A percentile compares a stretch with the other conserved stretches of the same genome.
Conservation (phyloP, 768 basidiomycete species). For the Trametes coccinea region DNA sequence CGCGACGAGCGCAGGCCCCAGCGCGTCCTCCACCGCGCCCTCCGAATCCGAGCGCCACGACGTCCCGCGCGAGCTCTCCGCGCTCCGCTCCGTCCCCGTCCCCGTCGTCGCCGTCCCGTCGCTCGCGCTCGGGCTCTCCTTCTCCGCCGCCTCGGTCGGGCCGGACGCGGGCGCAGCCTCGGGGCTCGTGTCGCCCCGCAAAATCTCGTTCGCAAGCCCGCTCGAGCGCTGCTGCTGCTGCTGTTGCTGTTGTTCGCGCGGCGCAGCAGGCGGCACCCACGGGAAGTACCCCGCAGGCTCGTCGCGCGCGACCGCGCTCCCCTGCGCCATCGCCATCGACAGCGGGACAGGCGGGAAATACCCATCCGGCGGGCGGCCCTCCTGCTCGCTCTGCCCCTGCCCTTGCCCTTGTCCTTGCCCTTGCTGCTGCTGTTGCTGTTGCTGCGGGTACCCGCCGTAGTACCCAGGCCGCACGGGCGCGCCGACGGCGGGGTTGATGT, state of each 20-base stretch:
- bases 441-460: constrained; percentile 14
- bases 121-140: constrained; percentile 16
- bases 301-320: constrained; percentile 2
- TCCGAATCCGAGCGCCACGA: constrained; percentile 27
- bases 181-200: constrained; percentile 19
- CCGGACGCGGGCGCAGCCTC: background rate
- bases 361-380: constrained; percentile 30
- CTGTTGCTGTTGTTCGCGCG: background rate
- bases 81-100: background rate
- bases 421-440: constrained; percentile 16
- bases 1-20: background rate
- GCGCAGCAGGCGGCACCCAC: constrained; percentile 30
- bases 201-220: constrained; percentile 34
- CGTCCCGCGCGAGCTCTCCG: constrained; percentile 28
- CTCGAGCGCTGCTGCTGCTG: constrained; percentile 19
- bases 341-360: constrained; percentile 45
- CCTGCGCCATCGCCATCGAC: constrained; percentile 19
- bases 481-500: constrained; percentile 62
- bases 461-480: constrained; percentile 48
- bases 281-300: constrained; percentile 46
- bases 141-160: background rate
- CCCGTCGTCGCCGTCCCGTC: constrained; percentile 17
- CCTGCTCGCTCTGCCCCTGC: background rate
- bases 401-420: constrained; percentile 8
- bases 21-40: constrained; percentile 4